A percentile compares a stretch with the other conserved stretches of the same genome.
These are phyloP conservation scores for Umbelopsis isabellina DNA, from an alignment of 192 early-diverging fungal species.

Conservation along the genomic window DNA sequence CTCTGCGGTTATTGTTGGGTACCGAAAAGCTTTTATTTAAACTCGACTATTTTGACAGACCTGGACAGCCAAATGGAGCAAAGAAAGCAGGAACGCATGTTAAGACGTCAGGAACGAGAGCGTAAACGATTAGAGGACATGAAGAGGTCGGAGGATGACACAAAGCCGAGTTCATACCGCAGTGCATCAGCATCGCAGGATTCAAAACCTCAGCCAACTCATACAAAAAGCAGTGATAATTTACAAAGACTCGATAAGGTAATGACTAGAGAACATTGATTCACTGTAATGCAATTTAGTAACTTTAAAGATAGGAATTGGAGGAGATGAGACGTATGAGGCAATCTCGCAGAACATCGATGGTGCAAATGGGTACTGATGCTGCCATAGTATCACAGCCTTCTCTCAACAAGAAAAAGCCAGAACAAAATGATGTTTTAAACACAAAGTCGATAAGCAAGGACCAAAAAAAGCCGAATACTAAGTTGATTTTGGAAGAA, in stretches of 20 bases:
- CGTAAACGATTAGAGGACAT: background rate
- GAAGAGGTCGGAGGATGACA: background rate
- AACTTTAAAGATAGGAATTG: background rate
- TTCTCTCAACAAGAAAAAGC: background rate
- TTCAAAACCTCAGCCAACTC: background rate
- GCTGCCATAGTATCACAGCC: background rate
- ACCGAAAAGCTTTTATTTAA: no score
- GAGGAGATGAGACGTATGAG: slow-evolving; percentile 6
- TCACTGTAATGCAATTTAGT: background rate
- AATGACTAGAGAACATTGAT: background rate
- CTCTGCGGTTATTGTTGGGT: background rate
- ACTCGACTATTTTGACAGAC: background rate
- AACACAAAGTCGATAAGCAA: background rate
- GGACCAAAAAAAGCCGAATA: background rate
- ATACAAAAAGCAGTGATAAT: background rate
- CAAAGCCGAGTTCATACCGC: background rate
- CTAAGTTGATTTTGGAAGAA: background rate
- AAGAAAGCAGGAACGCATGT: background rate
- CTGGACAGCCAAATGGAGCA: slow-evolving; percentile 4
- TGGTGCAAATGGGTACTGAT: background rate
- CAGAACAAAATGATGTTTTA: background rate
- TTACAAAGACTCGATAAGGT: slow-evolving; percentile 14
- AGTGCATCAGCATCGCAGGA: background rate
- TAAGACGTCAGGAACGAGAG: slow-evolving; percentile 6
- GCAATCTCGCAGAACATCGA: background rate